phyloP scores from a whole-genome alignment of 129 eudicot species.

The Mikania micrantha region DNA sequence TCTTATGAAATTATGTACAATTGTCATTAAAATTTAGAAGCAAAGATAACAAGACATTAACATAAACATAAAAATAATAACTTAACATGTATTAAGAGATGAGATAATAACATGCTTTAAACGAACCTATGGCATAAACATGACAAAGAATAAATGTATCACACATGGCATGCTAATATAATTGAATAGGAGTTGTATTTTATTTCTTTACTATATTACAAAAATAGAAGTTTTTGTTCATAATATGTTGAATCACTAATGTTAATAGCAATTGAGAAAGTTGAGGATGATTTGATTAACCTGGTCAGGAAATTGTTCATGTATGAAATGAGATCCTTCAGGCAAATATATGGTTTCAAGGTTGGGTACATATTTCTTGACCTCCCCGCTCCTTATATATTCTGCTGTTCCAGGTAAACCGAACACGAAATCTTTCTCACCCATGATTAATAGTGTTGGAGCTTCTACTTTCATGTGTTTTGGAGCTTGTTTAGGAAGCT shows the following conservation, averaged over 20 bases:
- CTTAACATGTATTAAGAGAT: no score
- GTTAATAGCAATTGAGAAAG: conserved; percentile 12
- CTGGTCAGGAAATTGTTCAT: conserved; percentile 17
- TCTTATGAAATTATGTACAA: no score
- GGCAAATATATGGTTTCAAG: conserved; percentile 17
- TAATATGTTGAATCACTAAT: no score
- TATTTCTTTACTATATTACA: not conserved
- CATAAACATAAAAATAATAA: no score
- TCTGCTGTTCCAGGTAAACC: conserved; percentile 15
- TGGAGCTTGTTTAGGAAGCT: conserved; percentile 13
- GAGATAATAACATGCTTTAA: no score
- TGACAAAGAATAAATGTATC: no score
- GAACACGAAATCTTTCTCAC: conserved; percentile 26
- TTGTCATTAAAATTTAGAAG: no score
- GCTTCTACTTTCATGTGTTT: conserved; percentile 13
- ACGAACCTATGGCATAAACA: no score
- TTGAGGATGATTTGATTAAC: conserved; percentile 23
- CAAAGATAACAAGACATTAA: no score
- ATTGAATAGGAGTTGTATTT: no score
- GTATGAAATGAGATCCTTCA: conserved; percentile 27
- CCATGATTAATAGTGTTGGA: conserved; percentile 23
- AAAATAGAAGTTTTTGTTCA: no score
- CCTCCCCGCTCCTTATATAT: conserved; percentile 17
- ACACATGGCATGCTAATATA: no score
- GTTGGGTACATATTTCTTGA: conserved; percentile 21